A percentile compares a stretch with the other conserved stretches of the same genome.
Conservation (phyloP, 2,329 filamentous ascomycete species). For the Stagonosporopsis rhizophila region DNA sequence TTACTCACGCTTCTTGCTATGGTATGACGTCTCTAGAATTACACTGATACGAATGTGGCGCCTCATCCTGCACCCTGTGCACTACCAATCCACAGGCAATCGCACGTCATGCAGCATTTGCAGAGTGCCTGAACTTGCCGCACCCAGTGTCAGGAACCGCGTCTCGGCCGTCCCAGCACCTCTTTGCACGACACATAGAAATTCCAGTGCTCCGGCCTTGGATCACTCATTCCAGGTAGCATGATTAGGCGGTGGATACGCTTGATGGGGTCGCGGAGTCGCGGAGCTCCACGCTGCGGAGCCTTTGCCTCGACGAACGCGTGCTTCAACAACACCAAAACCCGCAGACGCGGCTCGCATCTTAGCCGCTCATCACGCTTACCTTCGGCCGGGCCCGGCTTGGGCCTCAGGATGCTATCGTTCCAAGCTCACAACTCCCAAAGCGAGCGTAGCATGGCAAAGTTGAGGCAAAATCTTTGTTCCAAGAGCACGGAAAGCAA, state of each 20-base stretch:
- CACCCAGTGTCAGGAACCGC: background rate
- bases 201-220: background rate
- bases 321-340: background rate
- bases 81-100: background rate
- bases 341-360: background rate
- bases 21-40: background rate
- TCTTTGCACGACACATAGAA: slow-evolving; percentile 6
- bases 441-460: slow-evolving; percentile 15
- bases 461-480: slow-evolving; percentile 4
- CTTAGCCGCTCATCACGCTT: slow-evolving; percentile 3
- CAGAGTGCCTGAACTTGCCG: background rate
- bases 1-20: background rate
- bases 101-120: background rate
- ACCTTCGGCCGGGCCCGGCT: slow-evolving; percentile 12
- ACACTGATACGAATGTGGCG: background rate
- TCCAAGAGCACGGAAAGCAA: slow-evolving; percentile 2
- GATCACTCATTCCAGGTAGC: background rate
- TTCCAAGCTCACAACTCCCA: slow-evolving; percentile 1
- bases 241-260: slow-evolving; percentile 2
- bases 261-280: background rate
- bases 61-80: background rate
- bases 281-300: slow-evolving; percentile 10
- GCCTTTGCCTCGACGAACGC: background rate
- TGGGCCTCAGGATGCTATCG: slow-evolving; percentile 11
- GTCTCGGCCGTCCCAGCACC: background rate